Evolutionary conservation across 139 green algal genomes (phyloP).

Genomic region (Chlorella ohadii): DNA sequence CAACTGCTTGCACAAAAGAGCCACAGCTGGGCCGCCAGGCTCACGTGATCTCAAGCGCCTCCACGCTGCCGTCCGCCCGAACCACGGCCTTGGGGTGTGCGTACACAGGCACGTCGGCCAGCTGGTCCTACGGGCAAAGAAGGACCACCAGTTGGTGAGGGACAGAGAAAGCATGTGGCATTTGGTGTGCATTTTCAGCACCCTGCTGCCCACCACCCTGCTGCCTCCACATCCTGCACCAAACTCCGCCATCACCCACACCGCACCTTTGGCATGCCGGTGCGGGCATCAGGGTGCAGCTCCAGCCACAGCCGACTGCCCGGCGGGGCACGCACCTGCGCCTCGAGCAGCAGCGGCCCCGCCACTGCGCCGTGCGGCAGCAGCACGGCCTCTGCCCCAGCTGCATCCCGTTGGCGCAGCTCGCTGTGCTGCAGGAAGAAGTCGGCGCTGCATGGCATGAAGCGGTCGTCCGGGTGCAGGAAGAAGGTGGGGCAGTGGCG

Average conservation of each 20-base stretch:
- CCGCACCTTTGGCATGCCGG: constrained; percentile 12
- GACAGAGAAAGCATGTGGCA: too few relatives aligned
- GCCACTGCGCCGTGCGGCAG: constrained; percentile 12
- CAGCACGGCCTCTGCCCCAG: constrained; percentile 11
- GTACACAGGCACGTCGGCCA: constrained; percentile 59
- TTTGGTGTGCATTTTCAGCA: too few relatives aligned
- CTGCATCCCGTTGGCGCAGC: neutral
- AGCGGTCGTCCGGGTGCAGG: constrained; percentile 47
- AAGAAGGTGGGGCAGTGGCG: constrained; percentile 31
- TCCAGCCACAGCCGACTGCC: constrained; percentile 21
- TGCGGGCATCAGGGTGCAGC: constrained; percentile 31
- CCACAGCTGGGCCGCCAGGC: too few relatives aligned
- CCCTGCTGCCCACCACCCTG: too few relatives aligned
- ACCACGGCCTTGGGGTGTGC: constrained; percentile 45
- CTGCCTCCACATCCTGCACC: too few relatives aligned
- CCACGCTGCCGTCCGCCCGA: neutral
- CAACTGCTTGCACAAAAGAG: too few relatives aligned
- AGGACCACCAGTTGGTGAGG: neutral
- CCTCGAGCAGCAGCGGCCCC: constrained; percentile 11
- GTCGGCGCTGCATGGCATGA: constrained; percentile 46
- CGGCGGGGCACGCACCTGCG: neutral
- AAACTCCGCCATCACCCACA: too few relatives aligned
- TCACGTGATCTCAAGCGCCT: constrained; percentile 54
- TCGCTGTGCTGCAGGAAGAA: constrained; percentile 50
- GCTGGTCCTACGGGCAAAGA: constrained; percentile 17